Evolutionary conservation across 179 eudicot species (phyloP).

Genomic region (Beta lomatogona): DNA sequence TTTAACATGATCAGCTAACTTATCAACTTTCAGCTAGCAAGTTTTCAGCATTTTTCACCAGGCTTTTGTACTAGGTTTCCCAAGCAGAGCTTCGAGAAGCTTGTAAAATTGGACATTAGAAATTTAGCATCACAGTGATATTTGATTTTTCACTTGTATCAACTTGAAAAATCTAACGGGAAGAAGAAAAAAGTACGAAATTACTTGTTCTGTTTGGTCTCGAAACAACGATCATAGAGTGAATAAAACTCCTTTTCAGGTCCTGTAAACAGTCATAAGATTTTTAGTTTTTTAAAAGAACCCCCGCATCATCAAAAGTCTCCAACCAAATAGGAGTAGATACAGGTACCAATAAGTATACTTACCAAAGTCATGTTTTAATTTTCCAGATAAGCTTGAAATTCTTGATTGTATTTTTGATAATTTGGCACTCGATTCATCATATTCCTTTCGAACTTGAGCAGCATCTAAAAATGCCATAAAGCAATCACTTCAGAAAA

Average conservation of each 20-base stretch:
- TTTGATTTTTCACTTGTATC: slow-evolving; percentile 1
- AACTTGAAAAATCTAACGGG: neutral
- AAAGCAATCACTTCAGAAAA: slow-evolving; percentile 25
- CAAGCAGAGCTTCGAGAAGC: neutral
- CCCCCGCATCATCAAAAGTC: slow-evolving; percentile 9
- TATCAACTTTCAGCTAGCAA: neutral
- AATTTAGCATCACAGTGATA: neutral
- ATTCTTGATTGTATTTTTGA: slow-evolving; percentile 91
- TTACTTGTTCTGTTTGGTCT: slow-evolving; percentile 91
- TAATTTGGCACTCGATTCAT: slow-evolving; percentile 74
- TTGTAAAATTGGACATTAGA: neutral
- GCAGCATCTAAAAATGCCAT: slow-evolving; percentile 66
- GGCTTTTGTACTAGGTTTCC: neutral
- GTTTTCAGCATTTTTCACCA: neutral
- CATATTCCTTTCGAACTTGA: slow-evolving; percentile 87
- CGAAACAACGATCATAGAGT: slow-evolving; percentile 85
- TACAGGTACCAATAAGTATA: slow-evolving; percentile 3
- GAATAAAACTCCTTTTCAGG: slow-evolving; percentile 90
- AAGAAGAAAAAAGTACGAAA: slow-evolving; percentile 5
- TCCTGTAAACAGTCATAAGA: slow-evolving; percentile 49
- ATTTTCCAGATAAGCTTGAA: slow-evolving; percentile 79
- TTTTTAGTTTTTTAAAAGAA: neutral
- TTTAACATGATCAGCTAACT: neutral
- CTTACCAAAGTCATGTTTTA: slow-evolving; percentile 89
- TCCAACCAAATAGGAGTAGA: neutral